A percentile compares a stretch with the other conserved stretches of the same genome.
phyloP scores from a whole-genome alignment of 1,284 basidiomycete species.

The Porodaedalea pini region DNA sequence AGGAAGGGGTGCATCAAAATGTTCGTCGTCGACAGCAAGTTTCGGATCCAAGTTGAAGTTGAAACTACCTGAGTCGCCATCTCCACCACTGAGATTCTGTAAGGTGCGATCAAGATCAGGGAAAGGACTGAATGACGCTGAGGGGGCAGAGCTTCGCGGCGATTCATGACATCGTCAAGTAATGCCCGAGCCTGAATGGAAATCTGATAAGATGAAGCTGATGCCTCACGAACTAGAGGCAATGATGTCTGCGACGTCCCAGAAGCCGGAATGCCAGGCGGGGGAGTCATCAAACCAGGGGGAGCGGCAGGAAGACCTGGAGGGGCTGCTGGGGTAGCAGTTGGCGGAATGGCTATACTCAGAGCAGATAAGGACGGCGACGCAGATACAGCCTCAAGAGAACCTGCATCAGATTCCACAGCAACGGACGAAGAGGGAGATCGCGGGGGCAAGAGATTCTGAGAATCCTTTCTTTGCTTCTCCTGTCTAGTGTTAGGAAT shows the following conservation, averaged over 20 bases:
- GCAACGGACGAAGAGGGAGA: conserved; percentile 49
- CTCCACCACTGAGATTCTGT: conserved; percentile 59
- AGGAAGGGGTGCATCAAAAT: conserved; percentile 41
- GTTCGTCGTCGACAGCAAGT: conserved; percentile 50
- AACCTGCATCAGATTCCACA: conserved; percentile 35
- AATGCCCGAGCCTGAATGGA: conserved; percentile 81
- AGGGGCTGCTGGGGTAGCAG: conserved; percentile 42
- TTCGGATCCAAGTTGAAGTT: conserved; percentile 81
- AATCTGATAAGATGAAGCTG: conserved; percentile 77
- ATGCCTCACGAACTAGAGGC: conserved; percentile 52
- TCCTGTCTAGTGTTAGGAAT: conserved; percentile 24
- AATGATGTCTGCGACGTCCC: conserved; percentile 31
- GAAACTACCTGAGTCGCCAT: conserved; percentile 59
- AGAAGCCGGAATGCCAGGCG: conserved; percentile 41
- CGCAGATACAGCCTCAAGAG: conserved; percentile 28
- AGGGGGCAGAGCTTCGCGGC: conserved; percentile 56
- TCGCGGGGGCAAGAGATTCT: conserved; percentile 38
- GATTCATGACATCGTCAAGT: conserved; percentile 76
- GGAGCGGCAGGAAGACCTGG: conserved; percentile 61
- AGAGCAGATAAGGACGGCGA: conserved; percentile 26
- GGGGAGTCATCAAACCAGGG: conserved; percentile 52
- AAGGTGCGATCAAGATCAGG: conserved; percentile 85
- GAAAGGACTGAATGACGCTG: conserved; percentile 67
- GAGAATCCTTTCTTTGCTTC: conserved; percentile 41
- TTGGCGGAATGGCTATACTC: conserved; percentile 32